Percentiles rank a stretch among this genome's conserved stretches.
Conservation (phyloP, 805 yeast species). For the Yarrowia sp. region DNA sequence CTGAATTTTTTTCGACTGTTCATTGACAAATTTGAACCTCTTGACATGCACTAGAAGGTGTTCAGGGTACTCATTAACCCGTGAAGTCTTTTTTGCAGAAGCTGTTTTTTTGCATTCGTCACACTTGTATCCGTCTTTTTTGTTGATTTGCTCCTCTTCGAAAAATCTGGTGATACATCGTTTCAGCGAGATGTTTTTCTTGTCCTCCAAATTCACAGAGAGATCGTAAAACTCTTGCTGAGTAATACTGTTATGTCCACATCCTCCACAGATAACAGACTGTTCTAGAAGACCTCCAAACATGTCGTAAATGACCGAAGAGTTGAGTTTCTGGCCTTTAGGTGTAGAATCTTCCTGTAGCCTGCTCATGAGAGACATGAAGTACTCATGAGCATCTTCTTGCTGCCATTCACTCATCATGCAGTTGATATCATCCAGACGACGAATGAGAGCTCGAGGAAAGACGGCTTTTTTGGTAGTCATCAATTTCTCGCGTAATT, state of each 20-base stretch:
- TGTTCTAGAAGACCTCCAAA: conserved; percentile 91
- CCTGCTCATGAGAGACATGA: conserved; percentile 84
- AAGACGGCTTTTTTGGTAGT: conserved; percentile 50
- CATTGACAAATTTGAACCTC: conserved; percentile 73
- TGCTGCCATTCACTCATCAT: conserved; percentile 98
- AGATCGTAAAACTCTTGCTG: conserved; percentile 92
- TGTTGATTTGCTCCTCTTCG: conserved; percentile 61
- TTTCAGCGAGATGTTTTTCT: conserved; percentile 39
- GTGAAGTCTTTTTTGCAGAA: conserved; percentile 70
- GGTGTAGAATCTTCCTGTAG: conserved; percentile 93
- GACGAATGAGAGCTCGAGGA: conserved; percentile 69
- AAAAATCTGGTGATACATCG: conserved; percentile 50
- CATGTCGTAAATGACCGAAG: conserved; percentile 82
- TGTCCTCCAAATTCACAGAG: conserved; percentile 61
- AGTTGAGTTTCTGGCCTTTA: conserved; percentile 75
- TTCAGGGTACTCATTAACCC: conserved; percentile 82
- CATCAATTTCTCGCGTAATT: conserved; percentile 33
- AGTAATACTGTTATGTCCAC: conserved; percentile 81
- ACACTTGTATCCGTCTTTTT: conserved; percentile 65
- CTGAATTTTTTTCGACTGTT: conserved; percentile 70
- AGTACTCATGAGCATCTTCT: conserved; percentile 96
- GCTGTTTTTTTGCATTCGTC: conserved; percentile 79
- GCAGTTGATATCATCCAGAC: conserved; percentile 81
- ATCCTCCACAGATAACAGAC: conserved; percentile 74
- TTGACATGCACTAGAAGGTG: conserved; percentile 83